These are phyloP conservation scores for Salix brachista DNA, from an alignment of 345 rosid species.

Conservation along the genomic window DNA sequence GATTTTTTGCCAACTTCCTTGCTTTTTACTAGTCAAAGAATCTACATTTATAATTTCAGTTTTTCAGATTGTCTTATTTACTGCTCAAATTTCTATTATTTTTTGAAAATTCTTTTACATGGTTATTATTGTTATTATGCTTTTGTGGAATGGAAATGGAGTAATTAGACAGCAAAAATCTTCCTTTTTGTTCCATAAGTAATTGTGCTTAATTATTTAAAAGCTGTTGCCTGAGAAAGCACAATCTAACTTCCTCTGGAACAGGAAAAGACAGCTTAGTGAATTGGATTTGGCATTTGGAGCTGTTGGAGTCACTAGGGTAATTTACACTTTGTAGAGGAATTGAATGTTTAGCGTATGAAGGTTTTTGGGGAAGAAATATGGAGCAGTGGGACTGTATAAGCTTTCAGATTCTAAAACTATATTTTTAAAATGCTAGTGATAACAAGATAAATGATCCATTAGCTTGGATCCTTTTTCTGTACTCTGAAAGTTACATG, in stretches of 20 bases:
- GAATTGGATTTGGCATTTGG: not conserved
- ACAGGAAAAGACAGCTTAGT: not conserved
- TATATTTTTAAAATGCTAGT: not conserved
- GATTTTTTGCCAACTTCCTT: not conserved
- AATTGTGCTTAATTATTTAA: not conserved
- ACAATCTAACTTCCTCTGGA: not conserved
- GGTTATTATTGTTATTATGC: not conserved
- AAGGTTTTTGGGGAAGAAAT: not conserved
- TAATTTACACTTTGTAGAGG: not conserved
- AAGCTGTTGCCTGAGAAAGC: not conserved
- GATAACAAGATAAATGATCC: not conserved
- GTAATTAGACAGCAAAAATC: not conserved
- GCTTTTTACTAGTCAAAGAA: not conserved
- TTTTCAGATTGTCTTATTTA: not conserved
- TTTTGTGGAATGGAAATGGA: not conserved
- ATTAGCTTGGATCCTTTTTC: not conserved
- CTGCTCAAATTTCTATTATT: not conserved
- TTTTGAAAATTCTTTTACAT: not conserved
- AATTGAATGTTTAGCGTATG: not conserved
- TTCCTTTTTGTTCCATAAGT: not conserved
- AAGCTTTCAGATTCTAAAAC: not conserved
- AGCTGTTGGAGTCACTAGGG: not conserved
- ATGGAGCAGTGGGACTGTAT: not conserved
- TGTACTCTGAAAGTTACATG: not conserved
- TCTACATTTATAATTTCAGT: not conserved